These are phyloP conservation scores for Aureobasidium subglaciale DNA, from an alignment of 2,329 filamentous ascomycete genomes.

Conservation along the genomic window DNA sequence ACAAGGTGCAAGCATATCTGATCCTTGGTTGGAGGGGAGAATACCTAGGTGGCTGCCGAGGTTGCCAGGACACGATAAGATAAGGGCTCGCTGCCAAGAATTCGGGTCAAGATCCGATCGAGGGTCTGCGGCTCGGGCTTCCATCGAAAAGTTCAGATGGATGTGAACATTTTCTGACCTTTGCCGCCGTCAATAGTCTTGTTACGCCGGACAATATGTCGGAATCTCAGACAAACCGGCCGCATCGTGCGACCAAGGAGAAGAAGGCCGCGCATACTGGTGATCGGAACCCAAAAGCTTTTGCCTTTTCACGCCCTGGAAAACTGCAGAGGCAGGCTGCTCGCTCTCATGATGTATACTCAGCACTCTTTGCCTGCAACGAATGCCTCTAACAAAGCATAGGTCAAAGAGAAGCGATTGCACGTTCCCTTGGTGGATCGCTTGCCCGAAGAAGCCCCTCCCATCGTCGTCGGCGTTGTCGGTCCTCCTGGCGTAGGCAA, in stretches of 20 bases:
- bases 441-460: constrained; percentile 88
- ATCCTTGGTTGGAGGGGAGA: not conserved
- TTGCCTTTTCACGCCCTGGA: constrained; percentile 75
- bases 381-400: constrained; percentile 11
- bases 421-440: constrained; percentile 97
- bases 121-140: not conserved
- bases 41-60: too few species aligned
- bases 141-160: constrained; percentile 4
- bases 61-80: too few species aligned
- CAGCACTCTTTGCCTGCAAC: not conserved
- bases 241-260: constrained; percentile 81
- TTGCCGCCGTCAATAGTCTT: constrained; percentile 2
- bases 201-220: constrained; percentile 23
- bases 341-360: constrained; percentile 61
- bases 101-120: not conserved
- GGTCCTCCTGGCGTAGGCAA: constrained; percentile 92
- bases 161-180: constrained; percentile 10
- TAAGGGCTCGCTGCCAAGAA: not conserved
- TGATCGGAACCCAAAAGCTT: constrained; percentile 84
- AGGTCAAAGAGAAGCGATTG: constrained; percentile 91
- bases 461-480: constrained; percentile 86
- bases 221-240: constrained; percentile 67
- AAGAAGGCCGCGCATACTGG: constrained; percentile 61
- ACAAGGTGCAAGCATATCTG: not conserved
- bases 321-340: constrained; percentile 69